A percentile compares a stretch with the other conserved stretches of the same genome.
Conservation (phyloP, 148 eudicot species). For the Euryodendron excelsum region DNA sequence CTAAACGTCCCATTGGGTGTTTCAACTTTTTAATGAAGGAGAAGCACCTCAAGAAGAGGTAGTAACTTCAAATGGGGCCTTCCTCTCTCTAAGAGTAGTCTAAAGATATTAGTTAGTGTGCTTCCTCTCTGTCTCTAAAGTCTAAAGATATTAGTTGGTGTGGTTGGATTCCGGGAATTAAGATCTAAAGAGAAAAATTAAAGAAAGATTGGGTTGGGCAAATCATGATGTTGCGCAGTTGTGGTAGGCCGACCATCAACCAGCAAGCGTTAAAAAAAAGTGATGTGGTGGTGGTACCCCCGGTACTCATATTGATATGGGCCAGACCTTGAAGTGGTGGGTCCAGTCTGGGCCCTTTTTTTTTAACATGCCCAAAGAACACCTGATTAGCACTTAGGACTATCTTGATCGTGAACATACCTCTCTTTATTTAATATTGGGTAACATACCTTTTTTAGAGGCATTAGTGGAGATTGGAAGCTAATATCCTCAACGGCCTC, state of each 20-base stretch:
- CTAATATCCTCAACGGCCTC: too few relatives aligned
- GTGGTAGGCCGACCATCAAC: not conserved
- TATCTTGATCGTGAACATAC: not conserved
- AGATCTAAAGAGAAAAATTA: not conserved
- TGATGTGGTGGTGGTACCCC: not conserved
- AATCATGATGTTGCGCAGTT: slow-evolving; percentile 9
- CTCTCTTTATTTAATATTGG: too few relatives aligned
- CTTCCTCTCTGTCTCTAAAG: not conserved
- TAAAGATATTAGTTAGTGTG: not conserved
- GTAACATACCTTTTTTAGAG: too few relatives aligned
- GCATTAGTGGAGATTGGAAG: too few relatives aligned
- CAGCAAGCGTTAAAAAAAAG: too few relatives aligned
- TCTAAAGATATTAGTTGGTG: not conserved
- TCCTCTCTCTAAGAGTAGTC: too few relatives aligned
- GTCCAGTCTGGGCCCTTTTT: not conserved
- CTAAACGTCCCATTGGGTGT: too few relatives aligned
- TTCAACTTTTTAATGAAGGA: too few relatives aligned
- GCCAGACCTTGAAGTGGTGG: not conserved
- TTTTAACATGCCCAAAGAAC: not conserved
- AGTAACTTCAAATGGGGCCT: too few relatives aligned
- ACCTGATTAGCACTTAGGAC: not conserved
- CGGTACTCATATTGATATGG: not conserved
- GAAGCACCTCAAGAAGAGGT: too few relatives aligned
- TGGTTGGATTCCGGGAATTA: not conserved
- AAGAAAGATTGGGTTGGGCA: not conserved